Conservation (phyloP, 345 rosid species). For the Excoecaria agallocha region DNA sequence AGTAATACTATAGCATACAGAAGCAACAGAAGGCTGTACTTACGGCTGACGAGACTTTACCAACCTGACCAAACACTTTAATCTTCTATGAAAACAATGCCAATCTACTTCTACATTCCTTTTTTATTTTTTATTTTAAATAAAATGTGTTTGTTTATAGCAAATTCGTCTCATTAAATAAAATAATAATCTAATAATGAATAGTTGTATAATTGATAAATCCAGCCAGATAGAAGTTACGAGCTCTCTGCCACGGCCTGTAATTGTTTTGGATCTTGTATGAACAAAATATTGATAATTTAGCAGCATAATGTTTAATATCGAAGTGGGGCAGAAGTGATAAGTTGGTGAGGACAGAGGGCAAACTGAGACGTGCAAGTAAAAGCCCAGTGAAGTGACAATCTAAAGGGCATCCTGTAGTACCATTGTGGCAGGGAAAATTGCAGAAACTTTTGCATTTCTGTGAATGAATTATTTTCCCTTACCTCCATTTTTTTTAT, state of each 20-base stretch:
- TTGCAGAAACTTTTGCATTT: not conserved
- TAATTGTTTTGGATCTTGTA: too few species aligned
- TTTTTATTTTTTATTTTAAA: too few species aligned
- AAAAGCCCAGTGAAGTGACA: not conserved
- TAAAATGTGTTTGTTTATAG: not conserved
- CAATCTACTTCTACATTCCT: not conserved
- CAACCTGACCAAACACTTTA: not conserved
- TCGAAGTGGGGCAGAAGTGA: not conserved
- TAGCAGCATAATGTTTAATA: too few species aligned
- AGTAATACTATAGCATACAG: not conserved
- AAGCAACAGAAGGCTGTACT: not conserved
- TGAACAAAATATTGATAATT: too few species aligned
- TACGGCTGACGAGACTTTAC: not conserved
- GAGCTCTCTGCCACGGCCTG: too few species aligned
- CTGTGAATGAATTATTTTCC: not conserved
- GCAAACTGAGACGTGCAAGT: constrained; percentile 16
- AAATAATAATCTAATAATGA: too few species aligned
- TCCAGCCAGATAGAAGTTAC: too few species aligned
- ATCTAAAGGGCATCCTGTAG: not conserved
- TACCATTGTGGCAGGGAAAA: not conserved
- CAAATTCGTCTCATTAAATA: too few species aligned
- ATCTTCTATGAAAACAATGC: not conserved
- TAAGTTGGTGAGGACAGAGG: not conserved
- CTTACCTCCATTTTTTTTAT: not conserved
- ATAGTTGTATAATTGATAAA: too few species aligned